phyloP scores from a whole-genome alignment of 2,329 filamentous ascomycete genomes.

The Tolypocladium sp. region DNA sequence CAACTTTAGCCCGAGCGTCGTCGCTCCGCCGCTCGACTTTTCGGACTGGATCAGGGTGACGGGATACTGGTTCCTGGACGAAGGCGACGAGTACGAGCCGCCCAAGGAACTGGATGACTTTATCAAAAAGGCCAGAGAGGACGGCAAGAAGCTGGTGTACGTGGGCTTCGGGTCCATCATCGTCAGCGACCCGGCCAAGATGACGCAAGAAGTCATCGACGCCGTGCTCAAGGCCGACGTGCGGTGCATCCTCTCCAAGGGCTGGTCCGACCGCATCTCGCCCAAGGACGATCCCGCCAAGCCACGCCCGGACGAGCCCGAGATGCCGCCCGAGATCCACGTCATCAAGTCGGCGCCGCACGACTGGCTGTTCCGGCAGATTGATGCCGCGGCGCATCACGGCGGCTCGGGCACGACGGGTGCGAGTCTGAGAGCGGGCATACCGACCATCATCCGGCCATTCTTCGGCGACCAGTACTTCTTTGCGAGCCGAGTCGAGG shows the following conservation, averaged over 20 bases:
- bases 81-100: constrained; percentile 60
- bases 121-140: constrained; percentile 70
- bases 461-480: constrained; percentile 99
- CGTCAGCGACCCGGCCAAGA: constrained; percentile 75
- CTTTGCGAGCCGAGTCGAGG: constrained; percentile 82
- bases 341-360: constrained; percentile 88
- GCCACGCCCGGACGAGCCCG: constrained; percentile 49
- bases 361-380: constrained; percentile 91
- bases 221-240: constrained; percentile 87
- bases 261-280: constrained; percentile 77
- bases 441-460: constrained; percentile 89
- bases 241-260: constrained; percentile 88
- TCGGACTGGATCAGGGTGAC: constrained; percentile 97
- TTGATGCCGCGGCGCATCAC: constrained; percentile 91
- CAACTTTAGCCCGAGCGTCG: constrained; percentile 90
- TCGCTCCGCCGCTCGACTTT: constrained; percentile 90
- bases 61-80: constrained; percentile 95
- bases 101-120: constrained; percentile 70
- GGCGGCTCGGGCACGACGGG: constrained; percentile 93
- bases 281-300: constrained; percentile 35
- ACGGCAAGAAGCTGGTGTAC: constrained; percentile 88
- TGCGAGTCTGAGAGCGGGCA: constrained; percentile 79
- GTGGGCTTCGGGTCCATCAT: constrained; percentile 97
- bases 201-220: constrained; percentile 89
- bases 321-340: constrained; percentile 71